A percentile compares a stretch with the other conserved stretches of the same genome.
phyloP scores from a whole-genome alignment of 2,329 filamentous ascomycete species.

The Epichloe coenophiala region DNA sequence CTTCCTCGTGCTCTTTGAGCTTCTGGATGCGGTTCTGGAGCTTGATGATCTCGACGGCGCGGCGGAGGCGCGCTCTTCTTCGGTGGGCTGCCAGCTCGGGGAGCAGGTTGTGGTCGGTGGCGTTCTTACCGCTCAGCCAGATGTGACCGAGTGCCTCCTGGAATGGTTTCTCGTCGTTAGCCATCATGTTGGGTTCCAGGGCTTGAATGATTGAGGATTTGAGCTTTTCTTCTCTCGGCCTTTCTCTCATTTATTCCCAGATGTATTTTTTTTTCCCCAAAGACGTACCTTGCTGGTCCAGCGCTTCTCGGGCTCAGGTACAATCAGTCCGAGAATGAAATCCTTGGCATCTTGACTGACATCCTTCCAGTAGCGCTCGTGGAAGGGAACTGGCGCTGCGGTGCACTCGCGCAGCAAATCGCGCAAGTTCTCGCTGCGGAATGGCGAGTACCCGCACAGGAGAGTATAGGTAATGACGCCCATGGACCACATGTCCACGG shows the following conservation, averaged over 20 bases:
- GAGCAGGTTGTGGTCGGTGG: constrained; percentile 90
- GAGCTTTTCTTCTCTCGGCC: background rate
- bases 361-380: constrained; percentile 96
- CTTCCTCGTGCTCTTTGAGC: constrained; percentile 86
- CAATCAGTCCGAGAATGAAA: constrained; percentile 74
- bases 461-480: constrained; percentile 98
- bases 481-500: constrained; percentile 98
- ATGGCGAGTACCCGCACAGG: constrained; percentile 94
- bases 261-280: too few relatives aligned
- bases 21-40: constrained; percentile 89
- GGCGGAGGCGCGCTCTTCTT: constrained; percentile 80
- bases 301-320: constrained; percentile 64
- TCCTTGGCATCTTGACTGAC: constrained; percentile 91
- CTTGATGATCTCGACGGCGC: constrained; percentile 93
- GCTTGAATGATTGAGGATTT: background rate
- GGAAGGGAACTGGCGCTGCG: constrained; percentile 74
- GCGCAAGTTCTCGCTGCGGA: constrained; percentile 84
- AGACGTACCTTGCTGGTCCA: constrained; percentile 58
- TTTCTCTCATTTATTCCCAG: background rate
- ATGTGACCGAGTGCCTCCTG: constrained; percentile 67
- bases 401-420: constrained; percentile 94
- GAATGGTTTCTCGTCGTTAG: background rate
- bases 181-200: background rate
- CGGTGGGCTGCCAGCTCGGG: constrained; percentile 84
- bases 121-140: constrained; percentile 85